Percentiles rank a stretch among this genome's conserved stretches.
Evolutionary conservation across 768 basidiomycete species (phyloP).

Genomic region (Lactifluus rugatus): DNA sequence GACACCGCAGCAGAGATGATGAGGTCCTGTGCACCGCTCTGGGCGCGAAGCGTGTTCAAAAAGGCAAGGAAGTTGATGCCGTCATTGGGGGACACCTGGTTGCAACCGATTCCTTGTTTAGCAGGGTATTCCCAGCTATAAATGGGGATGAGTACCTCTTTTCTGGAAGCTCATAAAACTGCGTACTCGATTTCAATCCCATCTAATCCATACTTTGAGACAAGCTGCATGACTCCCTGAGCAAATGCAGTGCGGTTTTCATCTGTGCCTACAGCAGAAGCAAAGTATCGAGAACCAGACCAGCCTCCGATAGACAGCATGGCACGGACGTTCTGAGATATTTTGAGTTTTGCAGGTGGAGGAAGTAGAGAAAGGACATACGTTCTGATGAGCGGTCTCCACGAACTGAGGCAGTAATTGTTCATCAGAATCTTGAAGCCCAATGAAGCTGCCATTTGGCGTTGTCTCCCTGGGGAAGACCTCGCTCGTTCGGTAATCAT

Average conservation of each 20-base stretch:
- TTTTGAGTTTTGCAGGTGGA: background rate
- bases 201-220: slow-evolving; percentile 25
- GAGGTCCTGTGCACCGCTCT: slow-evolving; percentile 44
- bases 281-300: slow-evolving; percentile 55
- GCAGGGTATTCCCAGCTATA: slow-evolving; percentile 85
- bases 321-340: slow-evolving; percentile 42
- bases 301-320: slow-evolving; percentile 60
- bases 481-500: background rate
- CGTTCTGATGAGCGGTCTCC: slow-evolving; percentile 30
- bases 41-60: slow-evolving; percentile 54
- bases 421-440: slow-evolving; percentile 36
- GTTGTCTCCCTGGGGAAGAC: slow-evolving; percentile 28
- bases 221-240: slow-evolving; percentile 41
- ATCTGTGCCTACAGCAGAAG: slow-evolving; percentile 44
- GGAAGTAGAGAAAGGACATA: slow-evolving; percentile 17
- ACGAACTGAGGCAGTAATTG: slow-evolving; percentile 50
- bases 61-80: slow-evolving; percentile 69
- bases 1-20: slow-evolving; percentile 49
- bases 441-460: slow-evolving; percentile 25
- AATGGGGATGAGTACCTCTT: background rate
- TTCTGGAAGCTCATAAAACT: background rate
- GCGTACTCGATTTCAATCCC: background rate
- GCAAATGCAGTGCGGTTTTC: slow-evolving; percentile 53
- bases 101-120: slow-evolving; percentile 57
- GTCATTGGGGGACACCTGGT: slow-evolving; percentile 47